Percentiles rank a stretch among this genome's conserved stretches.
phyloP scores from a whole-genome alignment of 2,329 filamentous ascomycete genomes.

The Helminthosporium solani region DNA sequence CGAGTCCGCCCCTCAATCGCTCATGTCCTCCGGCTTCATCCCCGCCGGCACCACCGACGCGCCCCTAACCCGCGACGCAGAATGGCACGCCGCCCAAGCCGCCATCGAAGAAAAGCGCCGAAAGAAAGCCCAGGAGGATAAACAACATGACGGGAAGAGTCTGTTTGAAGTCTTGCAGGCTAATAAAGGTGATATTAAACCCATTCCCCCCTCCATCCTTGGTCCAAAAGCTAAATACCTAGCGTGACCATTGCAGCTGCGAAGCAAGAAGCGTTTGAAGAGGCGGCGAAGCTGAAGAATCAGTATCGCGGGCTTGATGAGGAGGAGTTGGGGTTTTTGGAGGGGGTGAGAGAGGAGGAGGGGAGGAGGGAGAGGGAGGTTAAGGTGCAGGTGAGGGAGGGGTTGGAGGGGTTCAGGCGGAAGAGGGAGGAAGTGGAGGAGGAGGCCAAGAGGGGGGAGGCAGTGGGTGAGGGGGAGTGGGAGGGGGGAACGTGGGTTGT shows the following conservation, averaged over 20 bases:
- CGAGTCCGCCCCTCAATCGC: background rate
- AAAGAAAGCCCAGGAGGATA: slow-evolving; percentile 55
- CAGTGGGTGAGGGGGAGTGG: slow-evolving; percentile 35
- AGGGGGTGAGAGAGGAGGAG: slow-evolving; percentile 59
- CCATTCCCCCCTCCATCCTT: background rate
- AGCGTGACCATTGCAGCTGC: slow-evolving; percentile 51
- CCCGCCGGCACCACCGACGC: slow-evolving; percentile 52
- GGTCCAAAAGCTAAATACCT: slow-evolving; percentile 29
- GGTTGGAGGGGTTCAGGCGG: slow-evolving; percentile 59
- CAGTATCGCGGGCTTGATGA: slow-evolving; percentile 78
- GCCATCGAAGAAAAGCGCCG: slow-evolving; percentile 63
- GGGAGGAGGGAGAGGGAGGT: slow-evolving; percentile 58
- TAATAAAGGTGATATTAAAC: too few relatives aligned
- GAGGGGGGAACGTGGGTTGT: slow-evolving; percentile 40
- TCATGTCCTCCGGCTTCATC: slow-evolving; percentile 53
- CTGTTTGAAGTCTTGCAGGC: slow-evolving; percentile 76
- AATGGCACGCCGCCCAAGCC: slow-evolving; percentile 66
- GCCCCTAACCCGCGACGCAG: slow-evolving; percentile 48
- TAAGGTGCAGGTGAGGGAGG: slow-evolving; percentile 59
- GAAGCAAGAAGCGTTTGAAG: slow-evolving; percentile 81
- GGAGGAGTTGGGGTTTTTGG: slow-evolving; percentile 74
- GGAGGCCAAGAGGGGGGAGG: slow-evolving; percentile 44
- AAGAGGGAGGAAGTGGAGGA: slow-evolving; percentile 62
- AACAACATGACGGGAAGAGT: slow-evolving; percentile 57
- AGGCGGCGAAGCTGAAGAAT: slow-evolving; percentile 67